These are phyloP conservation scores for Noccaea caerulescens DNA, from an alignment of 345 rosid genomes.

Conservation along the genomic window DNA sequence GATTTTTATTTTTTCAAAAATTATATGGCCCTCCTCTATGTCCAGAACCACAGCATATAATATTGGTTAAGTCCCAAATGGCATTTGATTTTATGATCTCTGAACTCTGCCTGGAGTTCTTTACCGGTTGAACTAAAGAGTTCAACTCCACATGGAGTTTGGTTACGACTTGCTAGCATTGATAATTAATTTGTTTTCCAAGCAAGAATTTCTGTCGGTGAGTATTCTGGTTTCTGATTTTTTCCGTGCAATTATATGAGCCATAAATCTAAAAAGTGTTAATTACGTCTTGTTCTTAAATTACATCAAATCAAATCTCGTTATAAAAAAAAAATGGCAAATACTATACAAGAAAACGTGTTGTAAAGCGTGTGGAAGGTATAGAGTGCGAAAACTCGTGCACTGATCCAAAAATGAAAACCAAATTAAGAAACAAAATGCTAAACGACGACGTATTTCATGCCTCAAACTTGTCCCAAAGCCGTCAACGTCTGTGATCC, in stretches of 20 bases:
- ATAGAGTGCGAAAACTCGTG: not conserved
- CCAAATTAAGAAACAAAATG: not conserved
- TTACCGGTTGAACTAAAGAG: too few species aligned
- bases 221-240: conserved; percentile 11
- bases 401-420: not conserved
- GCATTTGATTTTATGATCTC: too few species aligned
- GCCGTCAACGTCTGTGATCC: conserved; percentile 17
- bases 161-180: too few species aligned
- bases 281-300: not conserved
- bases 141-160: too few species aligned
- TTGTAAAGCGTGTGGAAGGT: conserved; percentile 6
- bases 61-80: too few species aligned
- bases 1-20: too few species aligned
- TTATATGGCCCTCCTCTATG: too few species aligned
- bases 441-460: conserved; percentile 13
- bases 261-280: not conserved
- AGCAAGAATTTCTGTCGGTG: conserved; percentile 37
- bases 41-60: too few species aligned
- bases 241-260: conserved; percentile 28
- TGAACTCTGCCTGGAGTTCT: too few species aligned
- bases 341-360: conserved; percentile 14
- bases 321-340: not conserved
- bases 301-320: not conserved
- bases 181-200: not conserved
- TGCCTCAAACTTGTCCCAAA: conserved; percentile 14